These are phyloP conservation scores for Dipodascopsis uninucleata DNA, from an alignment of 805 yeast species.

Conservation along the genomic window DNA sequence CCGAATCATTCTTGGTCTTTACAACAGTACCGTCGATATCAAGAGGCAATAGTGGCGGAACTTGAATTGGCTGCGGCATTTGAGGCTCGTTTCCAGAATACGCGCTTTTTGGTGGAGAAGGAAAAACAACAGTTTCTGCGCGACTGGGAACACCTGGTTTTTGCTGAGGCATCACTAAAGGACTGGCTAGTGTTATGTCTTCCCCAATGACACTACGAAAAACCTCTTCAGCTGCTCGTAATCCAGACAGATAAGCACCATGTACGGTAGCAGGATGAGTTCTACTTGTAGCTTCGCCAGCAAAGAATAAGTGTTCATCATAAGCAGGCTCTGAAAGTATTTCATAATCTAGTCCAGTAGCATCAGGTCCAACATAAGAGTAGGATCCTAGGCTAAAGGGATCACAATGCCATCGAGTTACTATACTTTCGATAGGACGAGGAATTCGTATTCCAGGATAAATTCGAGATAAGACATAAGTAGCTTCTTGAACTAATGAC, in stretches of 20 bases:
- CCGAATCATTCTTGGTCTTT: no score
- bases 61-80: no score
- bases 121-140: constrained; percentile 21
- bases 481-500: constrained; percentile 37
- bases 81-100: constrained; percentile 18
- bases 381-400: constrained; percentile 80
- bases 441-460: constrained; percentile 29
- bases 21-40: no score
- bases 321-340: constrained; percentile 39
- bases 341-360: constrained; percentile 44
- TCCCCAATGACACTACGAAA: constrained; percentile 41
- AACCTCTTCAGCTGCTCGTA: constrained; percentile 43
- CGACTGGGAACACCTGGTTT: constrained; percentile 14
- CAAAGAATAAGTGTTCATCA: constrained; percentile 39
- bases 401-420: constrained; percentile 75
- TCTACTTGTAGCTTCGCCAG: constrained; percentile 45
- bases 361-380: constrained; percentile 43
- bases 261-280: constrained; percentile 43
- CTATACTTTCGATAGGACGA: constrained; percentile 40
- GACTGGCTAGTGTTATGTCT: constrained; percentile 40
- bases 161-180: constrained; percentile 31
- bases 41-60: no score
- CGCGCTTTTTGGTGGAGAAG: constrained; percentile 24
- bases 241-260: constrained; percentile 44
- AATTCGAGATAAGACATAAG: constrained; percentile 32